Percentiles rank a stretch among this genome's conserved stretches.
phyloP scores from a whole-genome alignment of 768 basidiomycete genomes.

The Mycena sanguinolenta region DNA sequence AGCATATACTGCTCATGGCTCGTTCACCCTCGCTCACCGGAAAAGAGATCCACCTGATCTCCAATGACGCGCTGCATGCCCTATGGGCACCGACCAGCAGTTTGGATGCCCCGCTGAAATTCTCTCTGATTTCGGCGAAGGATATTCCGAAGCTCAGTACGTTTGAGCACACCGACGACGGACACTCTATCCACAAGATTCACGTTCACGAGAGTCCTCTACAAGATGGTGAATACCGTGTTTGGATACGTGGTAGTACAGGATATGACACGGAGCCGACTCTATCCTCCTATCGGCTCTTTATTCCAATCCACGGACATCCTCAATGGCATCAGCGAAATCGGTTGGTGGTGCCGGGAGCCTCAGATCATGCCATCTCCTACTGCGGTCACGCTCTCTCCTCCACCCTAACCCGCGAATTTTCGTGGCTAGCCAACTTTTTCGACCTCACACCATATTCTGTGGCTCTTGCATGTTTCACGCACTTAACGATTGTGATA shows the following conservation, averaged over 20 bases:
- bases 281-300: no score
- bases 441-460: constrained; percentile 4
- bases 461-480: neutral
- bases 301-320: no score
- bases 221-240: neutral
- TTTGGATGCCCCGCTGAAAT: neutral
- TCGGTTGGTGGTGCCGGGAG: no score
- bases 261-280: no score
- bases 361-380: no score
- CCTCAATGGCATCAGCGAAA: no score
- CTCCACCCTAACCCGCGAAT: neutral
- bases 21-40: neutral
- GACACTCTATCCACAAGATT: neutral
- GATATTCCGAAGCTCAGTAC: neutral
- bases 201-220: constrained; percentile 1
- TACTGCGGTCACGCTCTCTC: no score
- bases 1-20: neutral
- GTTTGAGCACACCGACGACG: neutral
- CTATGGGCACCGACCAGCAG: neutral
- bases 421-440: neutral
- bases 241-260: neutral
- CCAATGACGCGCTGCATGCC: neutral
- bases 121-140: neutral
- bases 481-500: neutral
- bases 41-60: neutral